phyloP scores from a whole-genome alignment of 2,329 filamentous ascomycete genomes.

The Trichoderma sp. region DNA sequence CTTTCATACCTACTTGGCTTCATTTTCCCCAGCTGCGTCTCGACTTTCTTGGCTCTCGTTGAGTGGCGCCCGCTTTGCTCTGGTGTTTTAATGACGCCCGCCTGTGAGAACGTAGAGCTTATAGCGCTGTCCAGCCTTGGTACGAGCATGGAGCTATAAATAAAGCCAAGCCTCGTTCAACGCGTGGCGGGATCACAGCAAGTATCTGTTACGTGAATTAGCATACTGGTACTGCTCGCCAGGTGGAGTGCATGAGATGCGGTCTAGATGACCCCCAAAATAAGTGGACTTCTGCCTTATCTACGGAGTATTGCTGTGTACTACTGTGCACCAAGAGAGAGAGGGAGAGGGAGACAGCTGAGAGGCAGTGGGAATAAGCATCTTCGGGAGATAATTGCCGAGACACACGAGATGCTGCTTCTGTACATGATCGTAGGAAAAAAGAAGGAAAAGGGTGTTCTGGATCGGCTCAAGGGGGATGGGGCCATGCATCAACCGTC shows the following conservation, averaged over 20 bases:
- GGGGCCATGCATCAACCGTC: background rate
- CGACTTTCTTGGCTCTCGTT: background rate
- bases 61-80: background rate
- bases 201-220: background rate
- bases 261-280: conserved; percentile 12
- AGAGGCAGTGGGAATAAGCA: background rate
- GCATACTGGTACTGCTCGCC: background rate
- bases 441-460: background rate
- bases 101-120: background rate
- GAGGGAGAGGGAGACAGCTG: background rate
- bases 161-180: background rate
- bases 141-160: background rate
- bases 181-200: background rate
- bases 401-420: background rate
- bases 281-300: conserved; percentile 18
- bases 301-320: background rate
- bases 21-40: background rate
- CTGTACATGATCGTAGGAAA: background rate
- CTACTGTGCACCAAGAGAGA: background rate
- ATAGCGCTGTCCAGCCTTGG: background rate
- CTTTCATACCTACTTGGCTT: background rate
- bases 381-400: background rate
- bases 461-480: background rate
- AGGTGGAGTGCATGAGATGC: conserved; percentile 10
- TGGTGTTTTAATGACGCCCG: background rate